Conservation (phyloP, 768 basidiomycete species). For the Candolleomyces eurysporus region DNA sequence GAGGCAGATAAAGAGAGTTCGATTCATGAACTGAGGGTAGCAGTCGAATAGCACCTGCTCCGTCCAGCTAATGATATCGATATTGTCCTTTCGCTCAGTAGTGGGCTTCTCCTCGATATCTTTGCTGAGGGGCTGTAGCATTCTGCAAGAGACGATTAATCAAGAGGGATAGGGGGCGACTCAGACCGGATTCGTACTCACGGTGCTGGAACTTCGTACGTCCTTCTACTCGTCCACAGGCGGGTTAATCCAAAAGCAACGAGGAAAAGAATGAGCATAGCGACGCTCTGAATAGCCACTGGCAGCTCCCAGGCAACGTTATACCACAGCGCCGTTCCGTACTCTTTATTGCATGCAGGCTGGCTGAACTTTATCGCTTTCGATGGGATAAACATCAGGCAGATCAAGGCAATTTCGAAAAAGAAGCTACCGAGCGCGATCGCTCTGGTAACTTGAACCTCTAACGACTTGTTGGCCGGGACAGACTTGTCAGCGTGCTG, state of each 20-base stretch:
- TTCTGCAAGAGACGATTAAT: too few species aligned
- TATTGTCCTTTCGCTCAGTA: too few species aligned
- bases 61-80: neutral
- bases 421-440: neutral
- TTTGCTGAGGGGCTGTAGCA: too few species aligned
- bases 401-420: neutral
- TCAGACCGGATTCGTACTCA: too few species aligned
- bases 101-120: too few species aligned
- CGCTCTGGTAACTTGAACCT: neutral
- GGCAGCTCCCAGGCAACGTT: constrained; percentile 7
- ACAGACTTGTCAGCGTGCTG: neutral
- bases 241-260: neutral
- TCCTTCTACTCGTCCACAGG: neutral
- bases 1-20: neutral
- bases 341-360: constrained; percentile 1
- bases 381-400: neutral
- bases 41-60: neutral
- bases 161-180: too few species aligned
- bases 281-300: neutral
- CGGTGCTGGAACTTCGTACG: too few species aligned
- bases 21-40: neutral
- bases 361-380: neutral
- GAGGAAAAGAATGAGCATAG: neutral
- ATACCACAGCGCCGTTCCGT: constrained; percentile 1
- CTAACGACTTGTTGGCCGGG: neutral